phyloP scores from a whole-genome alignment of 768 basidiomycete genomes.

The Rossbeevera mucosa region DNA sequence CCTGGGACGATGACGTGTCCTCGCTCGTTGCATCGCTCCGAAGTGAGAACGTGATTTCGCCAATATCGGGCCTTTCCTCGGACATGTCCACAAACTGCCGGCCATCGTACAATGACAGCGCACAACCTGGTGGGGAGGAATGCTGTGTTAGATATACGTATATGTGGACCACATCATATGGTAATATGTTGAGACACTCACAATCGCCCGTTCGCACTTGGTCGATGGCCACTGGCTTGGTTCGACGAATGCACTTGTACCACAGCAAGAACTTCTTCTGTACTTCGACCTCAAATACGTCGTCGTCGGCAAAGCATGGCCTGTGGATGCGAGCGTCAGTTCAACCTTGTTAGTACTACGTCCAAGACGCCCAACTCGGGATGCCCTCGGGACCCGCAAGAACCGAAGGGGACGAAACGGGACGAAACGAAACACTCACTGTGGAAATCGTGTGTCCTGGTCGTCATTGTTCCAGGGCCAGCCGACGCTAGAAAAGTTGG shows the following conservation, averaged over 20 bases:
- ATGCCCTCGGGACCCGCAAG: background rate
- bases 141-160: background rate
- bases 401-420: background rate
- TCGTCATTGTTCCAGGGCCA: conserved; percentile 17
- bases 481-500: background rate
- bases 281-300: conserved; percentile 18
- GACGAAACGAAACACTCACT: conserved; percentile 6
- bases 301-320: conserved; percentile 13
- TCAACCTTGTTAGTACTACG: conserved; percentile 1
- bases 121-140: conserved; percentile 12
- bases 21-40: background rate
- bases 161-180: background rate
- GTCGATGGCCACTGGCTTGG: conserved; percentile 15
- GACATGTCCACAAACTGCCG: conserved; percentile 4
- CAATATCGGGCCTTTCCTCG: conserved; percentile 18
- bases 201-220: conserved; percentile 21
- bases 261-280: conserved; percentile 17
- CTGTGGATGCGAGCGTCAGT: background rate
- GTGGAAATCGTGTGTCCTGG: conserved; percentile 4
- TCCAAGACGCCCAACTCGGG: background rate
- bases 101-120: conserved; percentile 19
- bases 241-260: conserved; percentile 27
- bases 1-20: background rate
- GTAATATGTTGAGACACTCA: conserved; percentile 1
- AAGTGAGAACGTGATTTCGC: conserved; percentile 21